phyloP scores from a whole-genome alignment of 1,139 yeast genomes.

The Geotrichum phurueaensis region DNA sequence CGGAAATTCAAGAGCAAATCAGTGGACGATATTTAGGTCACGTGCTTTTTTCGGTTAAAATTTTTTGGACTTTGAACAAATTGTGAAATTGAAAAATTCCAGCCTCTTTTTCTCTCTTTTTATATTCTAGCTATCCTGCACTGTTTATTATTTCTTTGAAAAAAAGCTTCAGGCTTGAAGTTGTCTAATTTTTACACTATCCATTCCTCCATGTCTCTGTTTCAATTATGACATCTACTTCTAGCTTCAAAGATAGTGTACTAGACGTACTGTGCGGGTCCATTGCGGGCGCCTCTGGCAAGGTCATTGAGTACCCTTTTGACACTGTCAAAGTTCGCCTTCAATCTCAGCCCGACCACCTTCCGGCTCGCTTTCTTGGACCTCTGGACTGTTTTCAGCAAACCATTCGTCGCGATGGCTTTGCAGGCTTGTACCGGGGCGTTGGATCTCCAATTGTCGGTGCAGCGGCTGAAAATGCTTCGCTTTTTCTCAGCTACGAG shows the following conservation, averaged over 20 bases:
- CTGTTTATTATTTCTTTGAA: background rate
- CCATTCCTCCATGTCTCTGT: conserved; percentile 3
- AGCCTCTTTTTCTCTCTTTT: background rate
- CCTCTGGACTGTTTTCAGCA: conserved; percentile 56
- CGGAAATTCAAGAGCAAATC: conserved; percentile 78
- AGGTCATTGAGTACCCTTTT: conserved; percentile 82
- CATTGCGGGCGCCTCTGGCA: conserved; percentile 75
- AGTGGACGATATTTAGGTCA: conserved; percentile 48
- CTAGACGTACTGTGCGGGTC: conserved; percentile 35
- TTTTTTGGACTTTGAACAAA: background rate
- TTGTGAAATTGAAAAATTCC: background rate
- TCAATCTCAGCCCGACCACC: conserved; percentile 58
- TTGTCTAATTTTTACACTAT: background rate
- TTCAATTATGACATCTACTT: conserved; percentile 10
- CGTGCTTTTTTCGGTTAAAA: background rate
- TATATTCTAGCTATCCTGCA: background rate
- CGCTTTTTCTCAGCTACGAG: conserved; percentile 59
- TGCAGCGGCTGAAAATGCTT: conserved; percentile 80
- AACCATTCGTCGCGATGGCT: conserved; percentile 63
- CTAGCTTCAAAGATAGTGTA: conserved; percentile 14
- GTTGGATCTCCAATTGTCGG: conserved; percentile 77
- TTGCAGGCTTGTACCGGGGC: conserved; percentile 57
- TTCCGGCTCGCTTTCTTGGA: conserved; percentile 42
- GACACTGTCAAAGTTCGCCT: conserved; percentile 87
- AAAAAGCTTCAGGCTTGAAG: background rate